Evolutionary conservation across 805 yeast genomes (phyloP), one percentile per base, ranked within the genome.

Genomic region (Sugiyamaella qingdaonensis): DNA sequence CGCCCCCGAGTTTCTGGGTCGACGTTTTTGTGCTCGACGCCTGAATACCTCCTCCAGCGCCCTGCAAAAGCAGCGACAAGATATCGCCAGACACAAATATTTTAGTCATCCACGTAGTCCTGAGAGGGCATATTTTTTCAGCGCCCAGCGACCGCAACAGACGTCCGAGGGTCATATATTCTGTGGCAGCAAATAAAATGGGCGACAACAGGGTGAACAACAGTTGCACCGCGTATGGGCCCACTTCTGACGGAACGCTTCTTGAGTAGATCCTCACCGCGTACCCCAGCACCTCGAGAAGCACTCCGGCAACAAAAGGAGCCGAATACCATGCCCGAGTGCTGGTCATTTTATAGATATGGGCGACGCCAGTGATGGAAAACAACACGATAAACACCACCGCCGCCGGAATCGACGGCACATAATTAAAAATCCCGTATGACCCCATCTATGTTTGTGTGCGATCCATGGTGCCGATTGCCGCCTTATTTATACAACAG

Each of bases 161-260:
- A 64, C 87, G 85, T 2, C 86, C 89, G 58, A 89, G 69, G 47
- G 84, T 73, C 61, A 78, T 85, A 68, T 89, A 89, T 2, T 88
- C 73, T 1, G 92, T 95, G 1, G 88, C 96, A 85, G 87, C 85
- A 43, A 86, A 74, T 65, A 89, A 84, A 21, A 87, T 88, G 0
- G 96, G 96, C 0, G 89, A 91, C 48, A 89, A 68, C 0, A 92
- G 86, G 49, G 88, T 70, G 61, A 83, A 75, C 47, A 84, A 77
- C 54, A 84, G 77, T 67, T 89, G 95, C 60, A 83, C 67, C 34
- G 86, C 65, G 63, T 75, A 89, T 19, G 74, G 70, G 48, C 76
- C 65, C 35, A 70, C 60, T 32, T 70, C 62, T 7, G 57, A 41
- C 1, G 67, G 64, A 19, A 61, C 53, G 55, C 77, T 62, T 43